Base-by-base conservation (phyloP, 1,284 basidiomycete genomes). In the Phellinidium pouzarii region DNA sequence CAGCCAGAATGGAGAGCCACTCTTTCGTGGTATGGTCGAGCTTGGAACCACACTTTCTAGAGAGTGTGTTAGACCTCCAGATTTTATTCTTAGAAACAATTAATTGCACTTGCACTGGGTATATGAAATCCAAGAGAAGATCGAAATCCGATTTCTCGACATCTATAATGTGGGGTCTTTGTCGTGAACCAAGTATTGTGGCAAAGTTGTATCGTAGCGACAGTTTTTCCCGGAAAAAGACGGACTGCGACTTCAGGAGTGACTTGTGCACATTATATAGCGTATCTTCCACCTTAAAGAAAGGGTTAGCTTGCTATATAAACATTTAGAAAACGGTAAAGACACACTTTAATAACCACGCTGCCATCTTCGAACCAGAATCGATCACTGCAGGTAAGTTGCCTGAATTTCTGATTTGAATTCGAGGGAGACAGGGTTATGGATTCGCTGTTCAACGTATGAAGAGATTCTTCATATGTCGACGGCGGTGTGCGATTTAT, bases 351-450 rank as follows among this genome's bases (percentile, higher is more conserved):
- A 19, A 51, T 44, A 5, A 44, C 20, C 6, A 19, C 29, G 31
- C 34, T 51, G 6, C 50, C 50, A 26, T 51, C 50, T 6, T 37
- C 43, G 25, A 51, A 44, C 50, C 50, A 51, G 27, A 44, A 51
- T 7, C 37, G 37, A 17, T 40, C 37, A 8, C 12, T n/a, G n/a
- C n/a, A 17, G 14, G 14, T 40, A n/a, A 17, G 8, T 40, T 5
- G 37, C 9, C 31, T 34, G 31, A 34, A 2, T 7, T 7, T 8
- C 2, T 3, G 31, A 3, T 34, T 34, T 34, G 11, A 14, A 34
- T 11, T 11, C 11, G 6, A 11, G 29, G 11, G 5, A 31, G 5
- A 31, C 11, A 31, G 5, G 5, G 6, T 5, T 31, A 31, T 11
- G 29, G 6, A 11, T 11, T 31, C 29, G 6, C 6, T 6, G 29